Evolutionary conservation across 352 stramenopile genomes (phyloP).

Genomic region (Globisporangium camurandrum): DNA sequence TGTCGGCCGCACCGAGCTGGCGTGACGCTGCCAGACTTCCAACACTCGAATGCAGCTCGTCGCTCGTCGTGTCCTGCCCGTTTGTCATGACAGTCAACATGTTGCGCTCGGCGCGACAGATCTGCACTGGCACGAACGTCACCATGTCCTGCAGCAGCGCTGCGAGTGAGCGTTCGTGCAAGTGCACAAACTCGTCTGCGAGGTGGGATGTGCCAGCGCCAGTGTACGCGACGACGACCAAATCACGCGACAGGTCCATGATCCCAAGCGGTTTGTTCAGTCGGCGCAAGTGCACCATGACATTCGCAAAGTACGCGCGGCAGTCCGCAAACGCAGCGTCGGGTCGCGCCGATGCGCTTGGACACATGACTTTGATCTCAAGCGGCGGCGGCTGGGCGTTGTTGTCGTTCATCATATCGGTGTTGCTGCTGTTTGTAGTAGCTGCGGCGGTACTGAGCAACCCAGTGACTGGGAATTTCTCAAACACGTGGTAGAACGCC

Average conservation of each 20-base stretch:
- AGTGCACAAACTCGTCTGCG: constrained; percentile 6
- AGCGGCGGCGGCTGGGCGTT: constrained; percentile 4
- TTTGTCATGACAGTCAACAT: constrained; percentile 42
- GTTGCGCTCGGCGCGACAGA: constrained; percentile 61
- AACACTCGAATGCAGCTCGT: background rate
- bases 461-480: constrained; percentile 44
- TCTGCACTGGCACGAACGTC: constrained; percentile 67
- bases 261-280: constrained; percentile 49
- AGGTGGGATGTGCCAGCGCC: constrained; percentile 1
- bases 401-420: background rate
- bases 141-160: constrained; percentile 33
- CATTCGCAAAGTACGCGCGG: constrained; percentile 17
- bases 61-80: constrained; percentile 23
- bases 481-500: constrained; percentile 38
- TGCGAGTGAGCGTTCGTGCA: constrained; percentile 12
- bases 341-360: background rate
- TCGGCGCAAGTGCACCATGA: constrained; percentile 44
- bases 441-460: constrained; percentile 5
- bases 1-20: constrained; percentile 21
- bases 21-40: constrained; percentile 14
- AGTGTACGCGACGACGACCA: constrained; percentile 2
- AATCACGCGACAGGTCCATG: constrained; percentile 20
- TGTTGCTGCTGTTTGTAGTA: background rate
- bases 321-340: constrained; percentile 2
- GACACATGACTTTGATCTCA: constrained; percentile 19